Evolutionary conservation across 192 early-diverging fungal genomes (phyloP).

Genomic region (Coemansia sp.): DNA sequence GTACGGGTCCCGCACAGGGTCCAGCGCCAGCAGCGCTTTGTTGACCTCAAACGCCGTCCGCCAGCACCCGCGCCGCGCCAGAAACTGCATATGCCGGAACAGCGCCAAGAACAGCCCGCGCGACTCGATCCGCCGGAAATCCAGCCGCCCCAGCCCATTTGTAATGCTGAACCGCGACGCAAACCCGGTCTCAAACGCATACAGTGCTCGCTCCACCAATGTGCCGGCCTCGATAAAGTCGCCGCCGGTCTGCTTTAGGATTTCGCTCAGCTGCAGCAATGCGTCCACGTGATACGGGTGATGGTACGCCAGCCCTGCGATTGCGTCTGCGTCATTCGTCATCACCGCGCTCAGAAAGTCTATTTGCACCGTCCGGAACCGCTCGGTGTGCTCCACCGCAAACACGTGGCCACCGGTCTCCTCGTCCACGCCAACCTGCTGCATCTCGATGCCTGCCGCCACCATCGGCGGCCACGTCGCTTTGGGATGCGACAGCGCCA

Average conservation of each 20-base stretch:
- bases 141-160: constrained; percentile 63
- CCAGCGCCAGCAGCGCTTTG: constrained; percentile 72
- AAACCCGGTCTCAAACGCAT: constrained; percentile 79
- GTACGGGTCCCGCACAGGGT: constrained; percentile 75
- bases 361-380: constrained; percentile 73
- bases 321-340: constrained; percentile 71
- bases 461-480: constrained; percentile 69
- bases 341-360: constrained; percentile 73
- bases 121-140: constrained; percentile 75
- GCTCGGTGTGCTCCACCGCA: constrained; percentile 66
- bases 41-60: constrained; percentile 87
- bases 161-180: constrained; percentile 74
- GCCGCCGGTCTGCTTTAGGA: constrained; percentile 78
- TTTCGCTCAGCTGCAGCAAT: constrained; percentile 80
- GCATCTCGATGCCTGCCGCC: constrained; percentile 44
- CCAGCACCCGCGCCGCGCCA: constrained; percentile 91
- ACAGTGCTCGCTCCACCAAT: constrained; percentile 87
- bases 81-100: constrained; percentile 80
- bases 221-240: constrained; percentile 78
- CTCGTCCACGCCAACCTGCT: constrained; percentile 54
- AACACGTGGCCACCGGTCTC: constrained; percentile 54
- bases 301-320: constrained; percentile 64
- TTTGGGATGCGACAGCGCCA: constrained; percentile 70
- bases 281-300: constrained; percentile 90
- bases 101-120: constrained; percentile 79